phyloP scores from a whole-genome alignment of 768 basidiomycete species.

The Hydnomerulius pinastri region DNA sequence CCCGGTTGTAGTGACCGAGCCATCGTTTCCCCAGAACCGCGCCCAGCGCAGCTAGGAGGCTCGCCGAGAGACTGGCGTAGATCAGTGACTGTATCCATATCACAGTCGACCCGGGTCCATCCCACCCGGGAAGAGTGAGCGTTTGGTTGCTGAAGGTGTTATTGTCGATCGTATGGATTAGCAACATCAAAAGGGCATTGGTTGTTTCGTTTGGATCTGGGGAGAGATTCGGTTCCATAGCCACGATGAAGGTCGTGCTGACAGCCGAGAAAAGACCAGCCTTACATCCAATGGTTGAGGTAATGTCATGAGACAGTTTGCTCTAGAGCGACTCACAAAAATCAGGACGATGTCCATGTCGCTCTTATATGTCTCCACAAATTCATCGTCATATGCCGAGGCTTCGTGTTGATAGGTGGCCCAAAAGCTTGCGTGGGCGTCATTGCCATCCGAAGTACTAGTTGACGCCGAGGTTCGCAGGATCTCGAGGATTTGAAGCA shows the following conservation, averaged over 20 bases:
- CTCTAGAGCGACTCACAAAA: constrained; percentile 15
- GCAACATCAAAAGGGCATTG: constrained; percentile 27
- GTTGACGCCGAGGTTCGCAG: no score
- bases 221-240: constrained; percentile 35
- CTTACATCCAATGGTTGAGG: no score
- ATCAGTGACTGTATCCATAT: constrained; percentile 19
- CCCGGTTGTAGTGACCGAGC: constrained; percentile 9
- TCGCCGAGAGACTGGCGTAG: constrained; percentile 22
- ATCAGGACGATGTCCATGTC: constrained; percentile 23
- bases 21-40: constrained; percentile 20
- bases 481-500: no score
- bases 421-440: constrained; percentile 10
- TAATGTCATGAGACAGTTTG: neutral
- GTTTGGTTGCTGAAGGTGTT: constrained; percentile 6
- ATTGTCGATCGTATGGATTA: constrained; percentile 12
- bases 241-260: constrained; percentile 39
- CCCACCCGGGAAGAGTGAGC: constrained; percentile 11
- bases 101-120: constrained; percentile 15
- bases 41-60: constrained; percentile 23
- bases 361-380: constrained; percentile 17
- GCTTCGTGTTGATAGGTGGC: constrained; percentile 16
- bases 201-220: constrained; percentile 29
- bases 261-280: constrained; percentile 45
- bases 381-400: constrained; percentile 14
- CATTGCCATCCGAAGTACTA: no score